Base-by-base conservation (phyloP, 192 early-diverging fungal species). In the Allomyces arbusculus region DNA sequence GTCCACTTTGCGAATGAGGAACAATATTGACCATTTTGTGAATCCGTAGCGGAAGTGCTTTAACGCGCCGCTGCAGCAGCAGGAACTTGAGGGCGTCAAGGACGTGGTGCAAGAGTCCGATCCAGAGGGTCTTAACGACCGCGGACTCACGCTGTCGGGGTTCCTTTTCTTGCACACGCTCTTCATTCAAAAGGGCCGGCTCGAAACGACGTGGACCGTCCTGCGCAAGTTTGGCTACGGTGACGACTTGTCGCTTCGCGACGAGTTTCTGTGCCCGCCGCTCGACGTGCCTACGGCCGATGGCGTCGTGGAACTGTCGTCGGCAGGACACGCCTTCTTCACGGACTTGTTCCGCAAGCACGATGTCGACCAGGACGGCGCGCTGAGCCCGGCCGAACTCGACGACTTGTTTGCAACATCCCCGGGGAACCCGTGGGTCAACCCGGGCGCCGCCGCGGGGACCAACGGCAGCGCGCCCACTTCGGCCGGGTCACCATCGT, bases 181-280 rank as follows among this genome's bases (percentile, higher is more conserved):
- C 24, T 99, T 97, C 73, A 95, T 99, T 63, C 94, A 97, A 79
- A 80, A 91, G 8, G 96, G 96, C 16, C 84, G 94, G 19, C 77
- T 97, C 22, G 96, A 99, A 71, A 99, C 96, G 7, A 96, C 96
- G 23, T 99, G 96, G 96, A 91, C 92, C 55, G 94, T 99, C 2
- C 71, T 99, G 63, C 76, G 94, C 61, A 85, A 84, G 68, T 99
- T 99, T 78, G 94, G 94, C 25, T 97, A 99, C 69, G 93, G 92
- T 24, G 90, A 96, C 69, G 94, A 99, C 68, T 69, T 99, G 61
- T 86, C 88, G 0, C 69, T 99, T 65, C 77, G 91, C 65, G 91
- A 95, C 72, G 94, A 94, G 67, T 97, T 87, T 71, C 70, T 99
- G 68, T 84, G 76, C 62, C 96, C 94, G 43, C 74, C 80, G 76